Base-by-base conservation (phyloP, 164 flowering plant genomes). In the Tinospora cordifolia region DNA sequence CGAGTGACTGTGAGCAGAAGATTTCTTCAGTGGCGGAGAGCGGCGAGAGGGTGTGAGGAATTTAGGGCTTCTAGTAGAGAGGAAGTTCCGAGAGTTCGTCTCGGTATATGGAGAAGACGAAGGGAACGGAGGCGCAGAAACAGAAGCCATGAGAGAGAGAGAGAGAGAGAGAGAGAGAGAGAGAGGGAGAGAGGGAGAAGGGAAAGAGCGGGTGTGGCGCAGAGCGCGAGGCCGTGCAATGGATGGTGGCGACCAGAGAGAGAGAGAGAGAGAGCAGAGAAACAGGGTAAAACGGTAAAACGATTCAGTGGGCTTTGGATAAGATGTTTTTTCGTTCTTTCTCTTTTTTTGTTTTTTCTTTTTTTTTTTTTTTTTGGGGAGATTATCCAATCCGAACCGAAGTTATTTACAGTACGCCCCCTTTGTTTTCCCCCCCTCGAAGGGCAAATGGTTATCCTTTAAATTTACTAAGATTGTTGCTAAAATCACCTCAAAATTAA, bases 81-180 rank as follows among this genome's bases (percentile, higher is more conserved):
- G 14, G 69, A 76, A 41, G n/a, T 71, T 68, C 13, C 73, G 71
- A 49, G 73, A 67, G 60, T 64, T 79, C 9, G 71, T 49, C 44
- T 76, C 79, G 3, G 73, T 40, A 54, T 66, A 73, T 7, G 63
- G 66, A 0, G 76, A 63, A 3, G 72, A 47, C 19, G 72, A 68
- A 49, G 60, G 60, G 60, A 54, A 19, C 60, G 22, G 21, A 7
- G 60, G 60, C 19, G 76, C 67, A 2, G 72, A 74, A 34, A 69
- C 60, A 9, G 72, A 68, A 19, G 69, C 68, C 71, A 69, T 69
- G 19, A 72, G 57, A 26, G 70, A 40, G 51, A 22, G 49, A 59
- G 69, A 46, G 51, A 8, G 22, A 39, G 36, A 36, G 25, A 8
- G 14, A 21, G 17, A 44, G 36, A 25, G 59, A 34, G 62, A 10